Evolutionary conservation across 805 yeast genomes (phyloP).

Genomic region (Saccharomyces eubayanus): DNA sequence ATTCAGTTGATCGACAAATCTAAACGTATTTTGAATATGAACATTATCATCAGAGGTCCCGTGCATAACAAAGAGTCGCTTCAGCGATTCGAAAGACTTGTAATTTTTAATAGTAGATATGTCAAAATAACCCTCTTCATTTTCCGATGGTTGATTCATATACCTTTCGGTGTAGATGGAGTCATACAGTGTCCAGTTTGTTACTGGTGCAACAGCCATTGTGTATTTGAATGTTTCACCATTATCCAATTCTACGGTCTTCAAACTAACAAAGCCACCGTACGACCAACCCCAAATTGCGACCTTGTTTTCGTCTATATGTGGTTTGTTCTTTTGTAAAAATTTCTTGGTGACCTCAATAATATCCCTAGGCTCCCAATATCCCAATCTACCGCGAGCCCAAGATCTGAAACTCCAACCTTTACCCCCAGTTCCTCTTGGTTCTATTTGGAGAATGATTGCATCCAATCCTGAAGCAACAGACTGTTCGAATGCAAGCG

Average conservation of each 20-base stretch:
- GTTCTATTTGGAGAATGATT: slow-evolving; percentile 61
- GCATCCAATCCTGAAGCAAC: slow-evolving; percentile 50
- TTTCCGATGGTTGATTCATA: slow-evolving; percentile 48
- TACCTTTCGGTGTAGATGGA: slow-evolving; percentile 75
- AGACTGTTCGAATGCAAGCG: slow-evolving; percentile 50
- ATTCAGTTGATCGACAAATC: slow-evolving; percentile 54
- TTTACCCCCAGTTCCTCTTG: slow-evolving; percentile 75
- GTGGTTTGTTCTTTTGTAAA: slow-evolving; percentile 33
- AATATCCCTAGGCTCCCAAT: slow-evolving; percentile 71
- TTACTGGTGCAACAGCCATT: slow-evolving; percentile 79
- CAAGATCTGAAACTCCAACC: slow-evolving; percentile 59
- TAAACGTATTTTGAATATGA: slow-evolving; percentile 62
- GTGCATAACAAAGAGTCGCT: slow-evolving; percentile 61
- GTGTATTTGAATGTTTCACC: slow-evolving; percentile 63
- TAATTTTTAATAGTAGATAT: slow-evolving; percentile 38
- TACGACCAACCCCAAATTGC: slow-evolving; percentile 88
- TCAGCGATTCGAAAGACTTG: slow-evolving; percentile 38
- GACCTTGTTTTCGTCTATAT: slow-evolving; percentile 45
- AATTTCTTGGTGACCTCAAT: slow-evolving; percentile 43
- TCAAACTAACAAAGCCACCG: slow-evolving; percentile 72
- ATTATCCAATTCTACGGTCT: slow-evolving; percentile 60
- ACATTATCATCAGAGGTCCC: slow-evolving; percentile 85
- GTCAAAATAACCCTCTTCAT: slow-evolving; percentile 41
- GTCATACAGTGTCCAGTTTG: slow-evolving; percentile 68
- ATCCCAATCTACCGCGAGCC: slow-evolving; percentile 53